Evolutionary conservation across 768 basidiomycete genomes (phyloP).

Genomic region (Hygrophorus russula): DNA sequence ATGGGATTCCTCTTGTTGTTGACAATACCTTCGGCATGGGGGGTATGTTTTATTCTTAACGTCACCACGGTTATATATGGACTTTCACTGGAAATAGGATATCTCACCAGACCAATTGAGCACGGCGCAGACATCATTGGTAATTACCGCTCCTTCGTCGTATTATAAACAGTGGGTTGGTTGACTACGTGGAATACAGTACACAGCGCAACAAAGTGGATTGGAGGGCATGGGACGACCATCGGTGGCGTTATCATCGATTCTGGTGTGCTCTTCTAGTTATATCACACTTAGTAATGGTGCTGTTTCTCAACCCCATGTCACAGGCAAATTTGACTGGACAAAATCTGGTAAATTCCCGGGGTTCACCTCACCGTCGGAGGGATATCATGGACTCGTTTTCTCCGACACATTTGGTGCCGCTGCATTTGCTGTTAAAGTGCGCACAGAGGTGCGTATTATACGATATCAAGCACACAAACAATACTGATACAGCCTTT

Average conservation of each 20-base stretch:
- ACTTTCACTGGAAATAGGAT: slow-evolving; percentile 23
- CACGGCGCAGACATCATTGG: slow-evolving; percentile 71
- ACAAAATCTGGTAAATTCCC: slow-evolving; percentile 57
- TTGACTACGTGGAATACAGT: slow-evolving; percentile 21
- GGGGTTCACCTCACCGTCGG: slow-evolving; percentile 59
- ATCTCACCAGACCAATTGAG: slow-evolving; percentile 58
- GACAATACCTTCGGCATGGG: slow-evolving; percentile 76
- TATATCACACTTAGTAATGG: slow-evolving; percentile 2
- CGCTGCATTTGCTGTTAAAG: slow-evolving; percentile 52
- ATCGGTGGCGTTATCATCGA: slow-evolving; percentile 72
- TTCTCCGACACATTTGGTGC: slow-evolving; percentile 59
- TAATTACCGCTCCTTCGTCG: slow-evolving; percentile 14
- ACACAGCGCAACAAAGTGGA: slow-evolving; percentile 80
- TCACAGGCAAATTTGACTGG: slow-evolving; percentile 62
- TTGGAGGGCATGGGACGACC: slow-evolving; percentile 70
- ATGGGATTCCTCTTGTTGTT: slow-evolving; percentile 68
- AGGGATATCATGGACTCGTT: slow-evolving; percentile 64
- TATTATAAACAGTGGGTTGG: not conserved
- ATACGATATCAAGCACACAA: slow-evolving; percentile 4
- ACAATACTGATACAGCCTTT: not conserved
- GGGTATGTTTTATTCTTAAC: slow-evolving; percentile 19
- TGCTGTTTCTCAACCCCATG: not conserved
- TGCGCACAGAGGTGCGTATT: slow-evolving; percentile 35
- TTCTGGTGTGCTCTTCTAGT: slow-evolving; percentile 29
- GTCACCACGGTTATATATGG: not conserved